Conservation (phyloP, 2,329 filamentous ascomycete genomes). For the Teratosphaeria pseudoeucalypti region DNA sequence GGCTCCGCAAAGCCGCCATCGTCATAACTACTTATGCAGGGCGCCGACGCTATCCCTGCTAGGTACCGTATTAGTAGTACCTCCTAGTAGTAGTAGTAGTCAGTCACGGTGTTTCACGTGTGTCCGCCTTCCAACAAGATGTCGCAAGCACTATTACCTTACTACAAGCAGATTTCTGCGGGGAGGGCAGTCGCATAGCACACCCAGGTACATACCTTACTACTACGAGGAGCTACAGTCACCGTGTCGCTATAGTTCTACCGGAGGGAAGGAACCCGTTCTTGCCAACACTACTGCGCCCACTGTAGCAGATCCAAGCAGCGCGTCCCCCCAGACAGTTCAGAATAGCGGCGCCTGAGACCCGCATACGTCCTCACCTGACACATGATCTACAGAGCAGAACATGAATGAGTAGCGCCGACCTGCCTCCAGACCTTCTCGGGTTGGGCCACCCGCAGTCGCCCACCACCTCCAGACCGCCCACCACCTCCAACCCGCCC, state of each 20-base stretch:
- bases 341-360: not conserved
- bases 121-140: not conserved
- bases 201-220: not conserved
- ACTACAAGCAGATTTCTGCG: not conserved
- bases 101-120: not conserved
- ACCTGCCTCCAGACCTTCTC: constrained; percentile 4
- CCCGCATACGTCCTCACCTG: not conserved
- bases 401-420: constrained; percentile 1
- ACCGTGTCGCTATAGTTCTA: not conserved
- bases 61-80: no score
- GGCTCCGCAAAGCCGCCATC: not conserved
- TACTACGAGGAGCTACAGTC: not conserved
- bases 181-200: not conserved
- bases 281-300: not conserved
- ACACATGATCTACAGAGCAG: not conserved
- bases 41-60: not conserved
- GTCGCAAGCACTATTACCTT: not conserved
- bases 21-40: not conserved
- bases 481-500: not conserved
- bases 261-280: not conserved
- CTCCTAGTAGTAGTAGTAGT: no score
- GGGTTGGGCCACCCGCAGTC: constrained; percentile 6
- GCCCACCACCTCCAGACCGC: not conserved
- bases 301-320: not conserved
- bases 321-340: not conserved